phyloP scores from a whole-genome alignment of 345 rosid genomes.

The Melaleuca quinquenervia region DNA sequence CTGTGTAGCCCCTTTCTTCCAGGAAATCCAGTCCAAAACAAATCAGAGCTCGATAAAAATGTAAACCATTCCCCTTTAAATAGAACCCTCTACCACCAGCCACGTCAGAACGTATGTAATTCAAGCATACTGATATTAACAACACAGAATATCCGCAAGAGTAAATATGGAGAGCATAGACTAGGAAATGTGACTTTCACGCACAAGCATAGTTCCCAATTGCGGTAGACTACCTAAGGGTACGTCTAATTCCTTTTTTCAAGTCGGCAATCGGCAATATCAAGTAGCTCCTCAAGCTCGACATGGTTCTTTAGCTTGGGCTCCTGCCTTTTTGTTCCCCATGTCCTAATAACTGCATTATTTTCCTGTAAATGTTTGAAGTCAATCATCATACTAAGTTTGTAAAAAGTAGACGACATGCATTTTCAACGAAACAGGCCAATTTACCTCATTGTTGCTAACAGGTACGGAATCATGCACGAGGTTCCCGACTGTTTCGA shows the following conservation, averaged over 20 bases:
- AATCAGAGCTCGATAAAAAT: constrained; percentile 87
- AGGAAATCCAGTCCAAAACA: constrained; percentile 71
- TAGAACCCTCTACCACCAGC: constrained; percentile 92
- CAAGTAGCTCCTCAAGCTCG: constrained; percentile 85
- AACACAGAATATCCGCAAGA: background rate
- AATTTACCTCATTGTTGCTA: constrained; percentile 59
- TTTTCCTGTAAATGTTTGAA: constrained; percentile 32
- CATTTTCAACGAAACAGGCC: background rate
- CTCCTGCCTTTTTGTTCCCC: constrained; percentile 55
- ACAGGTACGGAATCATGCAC: constrained; percentile 85
- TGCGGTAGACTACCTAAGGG: background rate
- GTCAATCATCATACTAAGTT: background rate
- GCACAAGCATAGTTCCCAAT: background rate
- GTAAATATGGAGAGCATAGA: background rate
- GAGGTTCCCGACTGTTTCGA: constrained; percentile 69
- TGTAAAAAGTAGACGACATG: background rate
- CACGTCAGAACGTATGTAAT: constrained; percentile 55
- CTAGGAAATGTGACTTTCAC: background rate
- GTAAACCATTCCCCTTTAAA: constrained; percentile 74
- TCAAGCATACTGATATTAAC: background rate
- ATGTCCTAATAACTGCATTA: constrained; percentile 45
- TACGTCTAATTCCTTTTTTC: constrained; percentile 49
- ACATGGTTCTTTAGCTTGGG: constrained; percentile 72
- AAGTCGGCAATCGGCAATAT: constrained; percentile 64
- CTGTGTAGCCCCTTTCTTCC: constrained; percentile 53